These are phyloP conservation scores for Pseudocercospora fuligena DNA, from an alignment of 2,329 filamentous ascomycete species.

Conservation along the genomic window DNA sequence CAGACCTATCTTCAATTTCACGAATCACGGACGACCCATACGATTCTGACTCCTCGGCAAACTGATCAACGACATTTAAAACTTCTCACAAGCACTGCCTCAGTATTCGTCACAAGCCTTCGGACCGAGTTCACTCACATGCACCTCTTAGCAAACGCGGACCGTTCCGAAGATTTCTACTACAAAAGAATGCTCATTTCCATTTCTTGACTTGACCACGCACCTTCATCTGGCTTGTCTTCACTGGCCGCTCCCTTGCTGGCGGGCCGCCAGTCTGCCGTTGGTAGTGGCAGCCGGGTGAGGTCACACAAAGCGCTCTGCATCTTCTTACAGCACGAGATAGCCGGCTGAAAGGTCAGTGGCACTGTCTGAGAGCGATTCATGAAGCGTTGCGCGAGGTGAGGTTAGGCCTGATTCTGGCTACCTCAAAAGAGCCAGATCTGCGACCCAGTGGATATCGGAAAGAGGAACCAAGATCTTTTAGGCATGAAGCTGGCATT, in stretches of 20 bases:
- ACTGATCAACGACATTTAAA: background rate
- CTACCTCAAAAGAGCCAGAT: background rate
- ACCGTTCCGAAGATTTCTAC: background rate
- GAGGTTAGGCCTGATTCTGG: background rate
- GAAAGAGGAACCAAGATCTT: background rate
- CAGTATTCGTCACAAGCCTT: background rate
- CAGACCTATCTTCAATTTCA: background rate
- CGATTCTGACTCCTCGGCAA: background rate
- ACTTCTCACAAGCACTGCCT: background rate
- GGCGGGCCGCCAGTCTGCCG: background rate
- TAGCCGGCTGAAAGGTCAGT: background rate
- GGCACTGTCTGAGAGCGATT: background rate
- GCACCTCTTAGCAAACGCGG: background rate
- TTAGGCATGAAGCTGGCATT: background rate
- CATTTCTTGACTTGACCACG: background rate
- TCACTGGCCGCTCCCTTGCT: background rate
- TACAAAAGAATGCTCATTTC: background rate
- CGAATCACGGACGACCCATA: background rate
- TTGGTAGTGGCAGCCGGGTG: background rate
- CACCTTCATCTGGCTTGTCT: background rate
- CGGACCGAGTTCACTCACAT: background rate
- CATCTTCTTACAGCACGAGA: background rate
- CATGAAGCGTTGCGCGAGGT: background rate
- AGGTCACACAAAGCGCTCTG: background rate
- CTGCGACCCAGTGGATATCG: background rate